A percentile compares a stretch with the other conserved stretches of the same genome.
These are phyloP conservation scores for Pugionium dolabratum DNA, from an alignment of 345 rosid species.

Conservation along the genomic window DNA sequence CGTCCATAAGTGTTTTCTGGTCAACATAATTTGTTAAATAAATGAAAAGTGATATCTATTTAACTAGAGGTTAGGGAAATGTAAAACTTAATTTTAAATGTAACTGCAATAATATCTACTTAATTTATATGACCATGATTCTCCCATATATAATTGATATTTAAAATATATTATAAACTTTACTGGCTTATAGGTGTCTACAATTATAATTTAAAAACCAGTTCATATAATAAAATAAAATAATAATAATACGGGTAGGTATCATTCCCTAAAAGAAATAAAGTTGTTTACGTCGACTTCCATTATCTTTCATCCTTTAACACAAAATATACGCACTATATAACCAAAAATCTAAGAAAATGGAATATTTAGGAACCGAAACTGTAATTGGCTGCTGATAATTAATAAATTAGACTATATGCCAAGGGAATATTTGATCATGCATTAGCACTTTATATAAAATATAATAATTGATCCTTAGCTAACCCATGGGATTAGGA, in stretches of 20 bases:
- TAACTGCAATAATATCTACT: too few relatives aligned
- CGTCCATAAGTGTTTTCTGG: constrained; percentile 26
- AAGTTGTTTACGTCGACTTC: constrained; percentile 26
- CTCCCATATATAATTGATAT: too few relatives aligned
- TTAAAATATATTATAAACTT: too few relatives aligned
- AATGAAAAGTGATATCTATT: too few relatives aligned
- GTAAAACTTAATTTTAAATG: too few relatives aligned
- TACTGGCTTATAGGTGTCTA: too few relatives aligned
- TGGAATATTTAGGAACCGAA: constrained; percentile 6
- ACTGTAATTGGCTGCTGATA: constrained; percentile 28
- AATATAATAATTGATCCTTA: too few relatives aligned
- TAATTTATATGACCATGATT: too few relatives aligned
- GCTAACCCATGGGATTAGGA: too few relatives aligned
- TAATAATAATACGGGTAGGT: neutral
- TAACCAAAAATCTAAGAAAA: neutral
- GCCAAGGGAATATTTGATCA: constrained; percentile 32
- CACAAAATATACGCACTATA: constrained; percentile 25
- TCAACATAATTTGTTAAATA: constrained; percentile 1
- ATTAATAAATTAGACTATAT: neutral
- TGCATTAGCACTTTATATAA: constrained; percentile 25
- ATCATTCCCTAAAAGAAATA: neutral
- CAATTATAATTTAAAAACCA: neutral
- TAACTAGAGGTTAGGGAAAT: too few relatives aligned
- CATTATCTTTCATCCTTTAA: constrained; percentile 28
- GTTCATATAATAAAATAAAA: neutral